Evolutionary conservation across 805 yeast species (phyloP).

Genomic region (Wickerhamomyces strasburgensis): DNA sequence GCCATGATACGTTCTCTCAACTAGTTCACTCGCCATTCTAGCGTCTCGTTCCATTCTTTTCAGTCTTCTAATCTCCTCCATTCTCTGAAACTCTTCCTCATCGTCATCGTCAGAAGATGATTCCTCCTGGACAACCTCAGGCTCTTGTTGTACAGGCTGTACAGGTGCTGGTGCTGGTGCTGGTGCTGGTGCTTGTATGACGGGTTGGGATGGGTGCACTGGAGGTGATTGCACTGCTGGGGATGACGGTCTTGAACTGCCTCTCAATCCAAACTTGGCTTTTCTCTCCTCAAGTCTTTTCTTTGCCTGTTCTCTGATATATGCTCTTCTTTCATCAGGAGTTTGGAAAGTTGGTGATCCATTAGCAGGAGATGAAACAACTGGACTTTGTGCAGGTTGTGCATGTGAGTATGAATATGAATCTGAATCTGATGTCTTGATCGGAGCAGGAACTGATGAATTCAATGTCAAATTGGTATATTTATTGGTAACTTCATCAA

Average conservation of each 20-base stretch:
- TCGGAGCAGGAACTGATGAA: constrained; percentile 4
- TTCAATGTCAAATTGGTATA: constrained; percentile 11
- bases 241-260: constrained; percentile 17
- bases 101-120: constrained; percentile 33
- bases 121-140: constrained; percentile 2
- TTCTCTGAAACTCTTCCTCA: constrained; percentile 43
- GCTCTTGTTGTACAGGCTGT: not conserved
- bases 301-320: constrained; percentile 74
- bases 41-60: constrained; percentile 56
- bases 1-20: constrained; percentile 33
- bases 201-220: constrained; percentile 1
- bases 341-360: constrained; percentile 19
- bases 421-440: too few species aligned
- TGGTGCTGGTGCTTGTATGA: not conserved
- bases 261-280: constrained; percentile 52
- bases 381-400: not conserved
- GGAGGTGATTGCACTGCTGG: constrained; percentile 2
- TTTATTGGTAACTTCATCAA: constrained; percentile 16
- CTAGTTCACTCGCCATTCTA: constrained; percentile 46
- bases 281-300: constrained; percentile 78
- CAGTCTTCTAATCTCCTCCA: constrained; percentile 34
- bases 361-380: constrained; percentile 3
- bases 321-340: constrained; percentile 67
- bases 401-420: too few species aligned
- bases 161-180: not conserved